phyloP scores from a whole-genome alignment of 2,329 filamentous ascomycete genomes.

The Ophiocordyceps camponoti-floridani region DNA sequence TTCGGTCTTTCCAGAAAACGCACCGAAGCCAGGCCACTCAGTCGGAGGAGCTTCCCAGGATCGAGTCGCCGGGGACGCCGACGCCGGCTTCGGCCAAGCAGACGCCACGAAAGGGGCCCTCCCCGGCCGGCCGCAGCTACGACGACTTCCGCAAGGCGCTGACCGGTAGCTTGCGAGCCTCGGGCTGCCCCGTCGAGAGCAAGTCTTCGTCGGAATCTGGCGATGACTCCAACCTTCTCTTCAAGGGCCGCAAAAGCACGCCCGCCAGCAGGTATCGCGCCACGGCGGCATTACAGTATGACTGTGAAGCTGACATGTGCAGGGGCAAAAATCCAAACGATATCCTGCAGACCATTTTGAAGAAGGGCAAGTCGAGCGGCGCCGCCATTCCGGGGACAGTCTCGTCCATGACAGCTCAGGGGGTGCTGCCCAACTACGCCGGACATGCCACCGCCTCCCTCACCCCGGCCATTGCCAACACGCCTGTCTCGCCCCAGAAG shows the following conservation, averaged over 20 bases:
- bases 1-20: constrained; percentile 4
- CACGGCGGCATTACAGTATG: neutral
- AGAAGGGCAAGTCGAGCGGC: constrained; percentile 30
- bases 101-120: constrained; percentile 7
- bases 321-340: constrained; percentile 23
- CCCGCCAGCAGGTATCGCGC: constrained; percentile 13
- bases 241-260: constrained; percentile 16
- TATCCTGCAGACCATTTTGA: constrained; percentile 31
- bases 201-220: constrained; percentile 12
- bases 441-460: constrained; percentile 34
- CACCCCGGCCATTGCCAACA: constrained; percentile 23
- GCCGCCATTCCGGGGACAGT: constrained; percentile 27
- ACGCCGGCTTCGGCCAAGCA: constrained; percentile 7
- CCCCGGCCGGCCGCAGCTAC: constrained; percentile 9
- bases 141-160: constrained; percentile 11
- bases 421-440: constrained; percentile 33
- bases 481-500: constrained; percentile 14
- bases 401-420: constrained; percentile 34
- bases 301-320: constrained; percentile 3
- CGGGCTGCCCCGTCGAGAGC: constrained; percentile 5
- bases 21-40: constrained; percentile 12
- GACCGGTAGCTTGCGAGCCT: constrained; percentile 1
- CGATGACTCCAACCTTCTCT: constrained; percentile 18
- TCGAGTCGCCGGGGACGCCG: constrained; percentile 6
- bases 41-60: constrained; percentile 13